Percentiles rank a stretch among this genome's conserved stretches.
phyloP scores from a whole-genome alignment of 495 filamentous ascomycete genomes.

The Parathielavia appendiculata region DNA sequence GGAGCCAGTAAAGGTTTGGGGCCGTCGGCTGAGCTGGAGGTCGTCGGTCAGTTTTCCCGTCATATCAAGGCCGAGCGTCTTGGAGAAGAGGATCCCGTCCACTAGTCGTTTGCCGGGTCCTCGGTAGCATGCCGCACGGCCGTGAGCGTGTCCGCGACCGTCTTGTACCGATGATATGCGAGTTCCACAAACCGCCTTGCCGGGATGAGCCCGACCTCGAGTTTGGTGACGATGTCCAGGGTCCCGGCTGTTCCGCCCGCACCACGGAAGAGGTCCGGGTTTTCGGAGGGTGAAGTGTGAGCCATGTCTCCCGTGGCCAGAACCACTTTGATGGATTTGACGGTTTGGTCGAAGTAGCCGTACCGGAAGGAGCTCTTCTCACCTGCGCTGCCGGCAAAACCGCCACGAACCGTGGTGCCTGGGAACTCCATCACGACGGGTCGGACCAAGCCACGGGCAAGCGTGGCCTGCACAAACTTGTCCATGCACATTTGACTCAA shows the following conservation, averaged over 20 bases:
- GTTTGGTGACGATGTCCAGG: conserved; percentile 51
- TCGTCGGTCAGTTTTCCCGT: conserved; percentile 43
- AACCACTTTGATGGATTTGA: conserved; percentile 55
- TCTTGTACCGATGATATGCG: conserved; percentile 38
- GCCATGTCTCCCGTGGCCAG: conserved; percentile 48
- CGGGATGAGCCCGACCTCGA: conserved; percentile 50
- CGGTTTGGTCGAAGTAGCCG: conserved; percentile 53
- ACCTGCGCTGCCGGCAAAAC: conserved; percentile 56
- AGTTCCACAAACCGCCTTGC: conserved; percentile 49
- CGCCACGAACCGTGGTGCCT: conserved; percentile 60
- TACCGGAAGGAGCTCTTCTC: conserved; percentile 57
- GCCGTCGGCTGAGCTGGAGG: background rate
- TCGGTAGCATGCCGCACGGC: conserved; percentile 8
- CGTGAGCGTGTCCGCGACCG: conserved; percentile 6
- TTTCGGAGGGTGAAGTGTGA: conserved; percentile 26
- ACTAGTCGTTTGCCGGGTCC: conserved; percentile 40
- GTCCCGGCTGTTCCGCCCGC: conserved; percentile 55
- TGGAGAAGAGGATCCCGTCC: conserved; percentile 47
- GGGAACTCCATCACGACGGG: conserved; percentile 60
- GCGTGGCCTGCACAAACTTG: conserved; percentile 46
- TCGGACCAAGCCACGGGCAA: conserved; percentile 48
- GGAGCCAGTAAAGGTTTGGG: conserved; percentile 34
- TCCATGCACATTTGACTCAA: conserved; percentile 67
- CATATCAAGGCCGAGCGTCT: conserved; percentile 42
- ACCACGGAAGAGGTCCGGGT: conserved; percentile 51